A percentile compares a stretch with the other conserved stretches of the same genome.
Evolutionary conservation across 2,329 filamentous ascomycete genomes (phyloP).

Genomic region (Fusarium pininemorale): DNA sequence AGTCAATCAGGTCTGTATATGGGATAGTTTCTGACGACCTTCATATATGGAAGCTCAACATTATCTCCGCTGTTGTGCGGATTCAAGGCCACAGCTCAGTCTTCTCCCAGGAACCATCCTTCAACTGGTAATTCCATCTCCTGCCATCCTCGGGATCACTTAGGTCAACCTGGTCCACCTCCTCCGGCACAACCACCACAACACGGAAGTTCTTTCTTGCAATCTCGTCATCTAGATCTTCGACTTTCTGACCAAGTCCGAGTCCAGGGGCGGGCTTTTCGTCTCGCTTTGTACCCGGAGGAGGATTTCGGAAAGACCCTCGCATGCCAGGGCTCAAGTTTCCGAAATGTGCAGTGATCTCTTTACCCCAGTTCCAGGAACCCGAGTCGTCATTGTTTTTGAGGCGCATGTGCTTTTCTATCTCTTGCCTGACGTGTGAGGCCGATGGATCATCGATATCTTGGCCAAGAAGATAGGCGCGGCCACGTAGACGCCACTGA

Average conservation of each 20-base stretch:
- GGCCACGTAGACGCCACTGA: constrained; percentile 87
- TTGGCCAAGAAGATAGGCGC: constrained; percentile 76
- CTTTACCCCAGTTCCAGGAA: constrained; percentile 80
- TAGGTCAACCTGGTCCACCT: constrained; percentile 79
- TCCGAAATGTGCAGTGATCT: constrained; percentile 88
- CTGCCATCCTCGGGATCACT: constrained; percentile 69
- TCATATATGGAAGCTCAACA: background rate
- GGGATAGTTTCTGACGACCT: background rate
- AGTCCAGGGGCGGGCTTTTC: constrained; percentile 55
- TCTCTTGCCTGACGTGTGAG: constrained; percentile 64
- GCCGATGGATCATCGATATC: constrained; percentile 64
- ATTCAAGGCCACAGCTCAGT: constrained; percentile 74
- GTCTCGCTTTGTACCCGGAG: constrained; percentile 70
- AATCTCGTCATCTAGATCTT: constrained; percentile 73
- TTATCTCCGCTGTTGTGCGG: too few species aligned
- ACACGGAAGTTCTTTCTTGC: constrained; percentile 83
- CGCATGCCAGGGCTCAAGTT: constrained; percentile 85
- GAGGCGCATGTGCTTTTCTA: constrained; percentile 70
- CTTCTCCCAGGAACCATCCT: constrained; percentile 68
- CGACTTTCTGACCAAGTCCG: constrained; percentile 70
- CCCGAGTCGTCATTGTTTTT: constrained; percentile 46
- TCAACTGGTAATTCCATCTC: constrained; percentile 74
- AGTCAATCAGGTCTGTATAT: background rate
- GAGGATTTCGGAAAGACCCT: constrained; percentile 77
- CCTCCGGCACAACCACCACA: constrained; percentile 80